A percentile compares a stretch with the other conserved stretches of the same genome.
These are phyloP conservation scores for Allium fistulosum DNA, from an alignment of 106 monocot species.

Conservation along the genomic window DNA sequence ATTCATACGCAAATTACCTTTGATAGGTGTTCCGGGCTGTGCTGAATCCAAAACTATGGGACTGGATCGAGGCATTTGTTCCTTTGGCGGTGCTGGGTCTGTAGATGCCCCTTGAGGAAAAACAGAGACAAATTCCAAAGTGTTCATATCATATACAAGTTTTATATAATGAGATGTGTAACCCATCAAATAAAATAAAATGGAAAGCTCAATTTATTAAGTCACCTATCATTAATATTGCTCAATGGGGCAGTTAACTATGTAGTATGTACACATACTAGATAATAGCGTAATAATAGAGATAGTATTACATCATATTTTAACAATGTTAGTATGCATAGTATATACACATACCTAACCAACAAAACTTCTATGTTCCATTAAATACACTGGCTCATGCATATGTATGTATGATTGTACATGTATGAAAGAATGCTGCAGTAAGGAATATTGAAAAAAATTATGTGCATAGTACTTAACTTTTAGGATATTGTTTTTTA, in stretches of 20 bases:
- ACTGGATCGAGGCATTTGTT: constrained; percentile 15
- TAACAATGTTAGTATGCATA: too few relatives aligned
- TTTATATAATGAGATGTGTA: too few relatives aligned
- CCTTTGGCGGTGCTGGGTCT: constrained; percentile 9
- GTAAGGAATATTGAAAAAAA: neutral
- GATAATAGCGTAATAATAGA: too few relatives aligned
- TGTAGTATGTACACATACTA: too few relatives aligned
- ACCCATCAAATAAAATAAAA: neutral
- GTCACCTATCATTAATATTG: neutral
- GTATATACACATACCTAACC: too few relatives aligned
- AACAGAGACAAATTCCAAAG: neutral
- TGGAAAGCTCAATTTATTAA: neutral
- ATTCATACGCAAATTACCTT: constrained; percentile 30
- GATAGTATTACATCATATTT: too few relatives aligned
- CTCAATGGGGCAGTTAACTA: too few relatives aligned
- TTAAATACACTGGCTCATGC: too few relatives aligned
- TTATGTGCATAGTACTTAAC: neutral
- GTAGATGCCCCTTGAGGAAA: constrained; percentile 15
- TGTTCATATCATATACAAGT: neutral
- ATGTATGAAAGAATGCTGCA: too few relatives aligned
- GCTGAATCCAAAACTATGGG: constrained; percentile 16
- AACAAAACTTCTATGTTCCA: too few relatives aligned
- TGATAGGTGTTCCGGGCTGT: constrained; percentile 19
- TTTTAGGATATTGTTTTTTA: neutral
- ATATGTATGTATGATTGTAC: too few relatives aligned